Conservation (phyloP, 1,284 basidiomycete genomes). For the Takashimella tepidaria region DNA sequence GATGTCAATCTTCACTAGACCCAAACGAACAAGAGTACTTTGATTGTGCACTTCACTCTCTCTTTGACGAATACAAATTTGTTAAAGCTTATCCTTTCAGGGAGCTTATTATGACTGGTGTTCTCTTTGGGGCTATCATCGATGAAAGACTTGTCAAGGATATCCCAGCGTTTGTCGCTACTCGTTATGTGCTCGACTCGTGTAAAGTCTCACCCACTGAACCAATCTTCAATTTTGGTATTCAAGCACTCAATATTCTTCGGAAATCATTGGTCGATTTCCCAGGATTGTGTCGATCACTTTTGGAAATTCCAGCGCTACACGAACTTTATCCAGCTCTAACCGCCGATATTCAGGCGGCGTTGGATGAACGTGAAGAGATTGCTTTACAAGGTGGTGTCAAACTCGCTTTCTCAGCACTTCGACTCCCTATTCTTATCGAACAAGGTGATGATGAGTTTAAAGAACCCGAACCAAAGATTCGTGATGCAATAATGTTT, state of each 20-base stretch:
- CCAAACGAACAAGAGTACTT: conserved; percentile 90
- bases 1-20: conserved; percentile 76
- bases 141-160: conserved; percentile 90
- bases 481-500: conserved; percentile 93
- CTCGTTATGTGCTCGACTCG: conserved; percentile 94
- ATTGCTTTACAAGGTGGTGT: conserved; percentile 51
- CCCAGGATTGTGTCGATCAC: conserved; percentile 85
- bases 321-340: conserved; percentile 83
- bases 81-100: conserved; percentile 95
- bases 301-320: conserved; percentile 82
- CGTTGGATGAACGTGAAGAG: conserved; percentile 52
- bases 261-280: conserved; percentile 85
- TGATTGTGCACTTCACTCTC: conserved; percentile 97
- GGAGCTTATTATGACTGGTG: conserved; percentile 92
- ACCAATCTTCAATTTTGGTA: conserved; percentile 92
- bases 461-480: conserved; percentile 71
- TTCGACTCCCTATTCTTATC: conserved; percentile 47
- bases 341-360: conserved; percentile 66
- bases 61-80: conserved; percentile 99
- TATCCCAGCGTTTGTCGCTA: conserved; percentile 92
- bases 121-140: conserved; percentile 93
- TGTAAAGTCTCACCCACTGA: conserved; percentile 76
- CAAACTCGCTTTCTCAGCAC: conserved; percentile 46
- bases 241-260: conserved; percentile 84
- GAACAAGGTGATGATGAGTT: conserved; percentile 55